Conservation (phyloP, 331 rosid genomes). For the Quercus phellos region DNA sequence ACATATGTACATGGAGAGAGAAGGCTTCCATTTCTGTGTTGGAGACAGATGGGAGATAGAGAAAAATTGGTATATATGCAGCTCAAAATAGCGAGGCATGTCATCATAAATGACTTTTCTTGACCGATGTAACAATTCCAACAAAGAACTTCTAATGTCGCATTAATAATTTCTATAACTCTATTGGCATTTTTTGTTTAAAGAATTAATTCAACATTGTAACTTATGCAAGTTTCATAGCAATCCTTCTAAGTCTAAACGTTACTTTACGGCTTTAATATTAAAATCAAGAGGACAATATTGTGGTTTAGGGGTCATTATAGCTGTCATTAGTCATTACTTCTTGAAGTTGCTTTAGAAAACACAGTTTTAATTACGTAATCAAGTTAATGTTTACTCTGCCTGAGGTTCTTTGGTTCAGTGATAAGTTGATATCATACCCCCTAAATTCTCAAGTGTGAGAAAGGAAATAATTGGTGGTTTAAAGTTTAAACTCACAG, state of each 20-base stretch:
- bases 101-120: constrained; percentile 15
- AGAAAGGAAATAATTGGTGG: background rate
- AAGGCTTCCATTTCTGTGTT: constrained; percentile 39
- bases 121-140: constrained; percentile 5
- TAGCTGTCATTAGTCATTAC: too few relatives aligned
- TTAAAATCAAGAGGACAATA: too few relatives aligned
- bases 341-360: too few relatives aligned
- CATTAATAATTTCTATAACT: background rate
- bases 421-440: background rate
- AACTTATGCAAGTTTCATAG: background rate
- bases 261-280: too few relatives aligned
- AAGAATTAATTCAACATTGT: background rate
- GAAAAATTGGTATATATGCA: constrained; percentile 8
- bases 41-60: background rate
- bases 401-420: background rate
- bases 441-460: background rate
- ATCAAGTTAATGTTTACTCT: too few relatives aligned
- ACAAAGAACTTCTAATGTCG: background rate
- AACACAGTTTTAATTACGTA: too few relatives aligned
- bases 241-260: background rate
- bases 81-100: constrained; percentile 14
- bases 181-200: too few relatives aligned
- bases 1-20: background rate
- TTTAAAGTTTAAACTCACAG: background rate
- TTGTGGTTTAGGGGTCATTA: too few relatives aligned